Percentiles rank a stretch among this genome's conserved stretches.
Evolutionary conservation across 306 rosid species (phyloP).

Genomic region (Vachellia pachyceras): DNA sequence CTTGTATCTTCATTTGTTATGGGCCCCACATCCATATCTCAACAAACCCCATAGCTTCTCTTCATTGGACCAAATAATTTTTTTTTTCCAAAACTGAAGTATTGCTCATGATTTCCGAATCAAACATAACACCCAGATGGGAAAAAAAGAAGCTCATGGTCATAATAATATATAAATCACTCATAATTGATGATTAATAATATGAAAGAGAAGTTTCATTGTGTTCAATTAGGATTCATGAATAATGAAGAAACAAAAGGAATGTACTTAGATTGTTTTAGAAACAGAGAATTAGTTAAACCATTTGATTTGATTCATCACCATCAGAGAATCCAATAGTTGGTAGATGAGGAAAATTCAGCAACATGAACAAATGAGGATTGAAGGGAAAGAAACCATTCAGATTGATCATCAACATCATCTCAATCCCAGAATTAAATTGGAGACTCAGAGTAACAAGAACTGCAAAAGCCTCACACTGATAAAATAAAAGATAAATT

Average conservation of each 20-base stretch:
- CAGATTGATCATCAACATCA: constrained; percentile 10
- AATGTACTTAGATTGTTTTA: not conserved
- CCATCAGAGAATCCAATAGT: not conserved
- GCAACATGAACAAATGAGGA: not conserved
- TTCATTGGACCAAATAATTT: not conserved
- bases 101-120: not conserved
- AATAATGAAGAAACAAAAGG: not conserved
- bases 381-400: constrained; percentile 10
- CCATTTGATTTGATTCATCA: not conserved
- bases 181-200: not conserved
- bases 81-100: not conserved
- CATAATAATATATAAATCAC: not conserved
- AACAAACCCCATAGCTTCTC: not conserved
- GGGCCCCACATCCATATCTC: constrained; percentile 14
- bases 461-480: not conserved
- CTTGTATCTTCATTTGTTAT: not conserved
- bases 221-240: not conserved
- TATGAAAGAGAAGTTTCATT: not conserved
- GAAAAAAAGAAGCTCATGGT: not conserved
- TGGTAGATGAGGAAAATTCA: not conserved
- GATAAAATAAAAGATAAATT: constrained; percentile 14
- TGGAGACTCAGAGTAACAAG: not conserved
- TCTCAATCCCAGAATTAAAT: not conserved
- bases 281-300: not conserved
- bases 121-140: not conserved